These are phyloP conservation scores for Heterobasidion parviporum DNA, from an alignment of 1,284 basidiomycete genomes.

Conservation along the genomic window DNA sequence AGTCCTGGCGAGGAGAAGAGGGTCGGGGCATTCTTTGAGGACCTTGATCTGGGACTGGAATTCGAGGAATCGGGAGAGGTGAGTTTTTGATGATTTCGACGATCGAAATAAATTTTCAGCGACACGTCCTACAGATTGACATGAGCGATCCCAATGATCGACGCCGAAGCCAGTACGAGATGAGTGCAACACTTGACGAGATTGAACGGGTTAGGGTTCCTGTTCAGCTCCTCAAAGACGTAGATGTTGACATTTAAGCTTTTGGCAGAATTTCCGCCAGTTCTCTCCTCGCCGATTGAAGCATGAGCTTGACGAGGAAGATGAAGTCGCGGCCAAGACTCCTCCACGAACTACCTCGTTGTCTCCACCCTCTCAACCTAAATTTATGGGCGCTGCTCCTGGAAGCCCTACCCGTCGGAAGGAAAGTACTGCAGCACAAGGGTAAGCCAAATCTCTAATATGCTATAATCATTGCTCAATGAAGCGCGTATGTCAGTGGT, in stretches of 20 bases:
- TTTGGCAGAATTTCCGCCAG: conserved; percentile 49
- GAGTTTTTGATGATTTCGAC: conserved; percentile 2
- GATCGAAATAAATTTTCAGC: conserved; percentile 1
- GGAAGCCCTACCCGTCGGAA: not conserved
- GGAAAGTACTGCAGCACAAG: not conserved
- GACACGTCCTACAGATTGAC: conserved; percentile 38
- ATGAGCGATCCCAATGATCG: conserved; percentile 62
- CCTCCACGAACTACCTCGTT: conserved; percentile 20
- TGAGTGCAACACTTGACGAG: conserved; percentile 65
- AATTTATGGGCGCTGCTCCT: not conserved
- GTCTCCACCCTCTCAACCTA: conserved; percentile 20
- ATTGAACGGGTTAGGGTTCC: conserved; percentile 49
- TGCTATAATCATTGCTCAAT: not conserved
- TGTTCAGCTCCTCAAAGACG: too few relatives aligned
- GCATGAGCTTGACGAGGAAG: conserved; percentile 37
- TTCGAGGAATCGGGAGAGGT: conserved; percentile 20
- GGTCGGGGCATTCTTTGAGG: conserved; percentile 61
- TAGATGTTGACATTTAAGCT: not conserved
- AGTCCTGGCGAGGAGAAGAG: conserved; percentile 53
- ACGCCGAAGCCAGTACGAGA: conserved; percentile 59
- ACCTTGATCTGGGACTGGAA: conserved; percentile 61
- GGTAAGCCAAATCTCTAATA: not conserved
- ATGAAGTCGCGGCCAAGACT: conserved; percentile 19
- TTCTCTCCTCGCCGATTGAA: conserved; percentile 59
- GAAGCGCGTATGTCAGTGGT: conserved; percentile 5